phyloP scores from a whole-genome alignment of 345 rosid genomes.

The Mercurialis annua region DNA sequence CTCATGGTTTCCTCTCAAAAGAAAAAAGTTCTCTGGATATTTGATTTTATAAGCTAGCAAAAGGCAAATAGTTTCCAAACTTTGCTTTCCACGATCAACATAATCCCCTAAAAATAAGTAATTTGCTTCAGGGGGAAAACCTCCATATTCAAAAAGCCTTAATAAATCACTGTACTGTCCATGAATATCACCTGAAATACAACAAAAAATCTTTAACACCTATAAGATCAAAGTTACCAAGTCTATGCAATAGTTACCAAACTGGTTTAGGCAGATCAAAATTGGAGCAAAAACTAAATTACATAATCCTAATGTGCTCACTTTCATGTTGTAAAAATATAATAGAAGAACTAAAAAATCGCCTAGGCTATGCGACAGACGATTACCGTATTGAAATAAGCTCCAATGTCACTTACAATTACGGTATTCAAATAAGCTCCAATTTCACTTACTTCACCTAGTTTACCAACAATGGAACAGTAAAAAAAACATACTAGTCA shows the following conservation, averaged over 20 bases:
- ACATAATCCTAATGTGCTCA: not conserved
- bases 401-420: not conserved
- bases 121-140: constrained; percentile 87
- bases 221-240: not conserved
- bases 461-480: not conserved
- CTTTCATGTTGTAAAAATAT: not conserved
- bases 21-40: constrained; percentile 88
- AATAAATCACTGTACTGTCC: constrained; percentile 88
- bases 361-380: not conserved
- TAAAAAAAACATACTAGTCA: not conserved
- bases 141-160: constrained; percentile 92
- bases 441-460: not conserved
- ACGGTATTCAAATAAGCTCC: not conserved
- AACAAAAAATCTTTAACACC: not conserved
- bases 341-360: not conserved
- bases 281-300: not conserved
- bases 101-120: constrained; percentile 91
- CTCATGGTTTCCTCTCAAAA: constrained; percentile 87
- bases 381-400: not conserved
- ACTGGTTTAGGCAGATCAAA: not conserved
- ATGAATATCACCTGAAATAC: constrained; percentile 74
- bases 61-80: constrained; percentile 92
- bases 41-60: constrained; percentile 88
- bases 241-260: not conserved
- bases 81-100: constrained; percentile 95